phyloP scores from a whole-genome alignment of 2,329 filamentous ascomycete species.

The Alternaria viburni region DNA sequence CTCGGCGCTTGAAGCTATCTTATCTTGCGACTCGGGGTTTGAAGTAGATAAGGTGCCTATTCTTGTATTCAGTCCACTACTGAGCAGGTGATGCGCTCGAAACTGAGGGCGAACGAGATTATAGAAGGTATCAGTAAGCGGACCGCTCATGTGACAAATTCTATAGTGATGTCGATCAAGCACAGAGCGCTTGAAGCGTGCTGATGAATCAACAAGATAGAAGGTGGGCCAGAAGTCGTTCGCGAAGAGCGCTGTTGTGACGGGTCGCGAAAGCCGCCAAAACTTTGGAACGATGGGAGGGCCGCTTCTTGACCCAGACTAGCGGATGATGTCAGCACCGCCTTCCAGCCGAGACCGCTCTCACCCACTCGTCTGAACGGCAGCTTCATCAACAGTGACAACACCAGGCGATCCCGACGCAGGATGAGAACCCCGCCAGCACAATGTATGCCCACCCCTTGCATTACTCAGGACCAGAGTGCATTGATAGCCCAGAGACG shows the following conservation, averaged over 20 bases:
- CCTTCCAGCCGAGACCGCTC: neutral
- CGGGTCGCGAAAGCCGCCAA: neutral
- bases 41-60: constrained; percentile 1
- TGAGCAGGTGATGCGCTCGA: neutral
- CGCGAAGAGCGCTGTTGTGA: neutral
- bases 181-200: neutral
- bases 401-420: neutral
- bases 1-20: neutral
- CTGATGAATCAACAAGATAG: neutral
- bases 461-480: neutral
- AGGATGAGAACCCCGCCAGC: neutral
- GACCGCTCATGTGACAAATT: neutral
- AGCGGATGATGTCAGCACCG: constrained; percentile 1
- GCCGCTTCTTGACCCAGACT: neutral
- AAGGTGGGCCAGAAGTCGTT: neutral
- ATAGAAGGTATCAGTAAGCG: neutral
- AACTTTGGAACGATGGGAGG: neutral
- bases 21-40: neutral
- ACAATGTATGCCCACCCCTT: neutral
- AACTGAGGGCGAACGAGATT: neutral
- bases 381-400: neutral
- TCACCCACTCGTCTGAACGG: neutral
- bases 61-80: neutral
- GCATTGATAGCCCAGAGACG: neutral
- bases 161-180: too few relatives aligned